Percentiles rank a stretch among this genome's conserved stretches.
Conservation (phyloP, 106 monocot genomes). For the Allium sativum region DNA sequence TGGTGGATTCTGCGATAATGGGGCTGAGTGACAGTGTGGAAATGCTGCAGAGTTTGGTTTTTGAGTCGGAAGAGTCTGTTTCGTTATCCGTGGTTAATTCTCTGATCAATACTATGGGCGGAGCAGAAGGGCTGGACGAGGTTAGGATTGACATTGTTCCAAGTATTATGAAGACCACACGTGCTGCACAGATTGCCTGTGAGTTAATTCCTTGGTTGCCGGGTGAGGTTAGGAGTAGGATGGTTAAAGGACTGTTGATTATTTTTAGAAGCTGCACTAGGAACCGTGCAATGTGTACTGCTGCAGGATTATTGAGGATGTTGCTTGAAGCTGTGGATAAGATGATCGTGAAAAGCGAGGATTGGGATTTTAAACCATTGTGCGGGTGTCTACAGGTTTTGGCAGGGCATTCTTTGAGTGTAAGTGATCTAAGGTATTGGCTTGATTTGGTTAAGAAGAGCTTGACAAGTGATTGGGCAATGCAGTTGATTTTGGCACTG, state of each 20-base stretch:
- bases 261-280: slow-evolving; percentile 57
- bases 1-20: slow-evolving; percentile 86
- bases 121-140: slow-evolving; percentile 55
- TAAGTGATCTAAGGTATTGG: slow-evolving; percentile 62
- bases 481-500: slow-evolving; percentile 45
- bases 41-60: slow-evolving; percentile 25
- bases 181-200: slow-evolving; percentile 55
- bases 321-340: slow-evolving; percentile 30
- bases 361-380: slow-evolving; percentile 50
- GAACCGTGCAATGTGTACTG: slow-evolving; percentile 83
- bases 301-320: slow-evolving; percentile 45
- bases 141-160: slow-evolving; percentile 26
- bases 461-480: slow-evolving; percentile 47
- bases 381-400: slow-evolving; percentile 68
- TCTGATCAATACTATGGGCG: slow-evolving; percentile 75
- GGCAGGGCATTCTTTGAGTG: slow-evolving; percentile 66
- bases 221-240: slow-evolving; percentile 49
- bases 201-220: slow-evolving; percentile 66
- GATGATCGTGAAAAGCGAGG: neutral
- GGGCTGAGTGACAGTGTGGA: slow-evolving; percentile 43
- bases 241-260: slow-evolving; percentile 55
- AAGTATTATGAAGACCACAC: slow-evolving; percentile 53
- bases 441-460: slow-evolving; percentile 49
- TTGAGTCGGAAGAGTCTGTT: slow-evolving; percentile 10
- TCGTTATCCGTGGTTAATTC: slow-evolving; percentile 64